Evolutionary conservation across 2,329 filamentous ascomycete species (phyloP).

Genomic region (Monascus ruber): DNA sequence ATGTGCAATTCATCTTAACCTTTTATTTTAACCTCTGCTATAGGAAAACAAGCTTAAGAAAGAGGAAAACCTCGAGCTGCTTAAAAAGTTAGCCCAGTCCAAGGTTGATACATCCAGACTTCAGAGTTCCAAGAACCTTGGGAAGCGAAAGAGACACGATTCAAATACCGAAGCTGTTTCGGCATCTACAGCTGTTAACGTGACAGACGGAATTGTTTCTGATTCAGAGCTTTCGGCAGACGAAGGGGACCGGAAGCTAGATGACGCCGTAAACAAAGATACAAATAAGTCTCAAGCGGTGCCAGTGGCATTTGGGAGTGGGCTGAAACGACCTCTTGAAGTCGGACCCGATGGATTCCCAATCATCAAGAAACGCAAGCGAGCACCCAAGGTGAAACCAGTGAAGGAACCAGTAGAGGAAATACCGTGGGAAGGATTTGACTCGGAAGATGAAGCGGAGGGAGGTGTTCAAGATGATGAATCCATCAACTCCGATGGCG

Average conservation of each 20-base stretch:
- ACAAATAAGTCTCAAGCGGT: conserved; percentile 31
- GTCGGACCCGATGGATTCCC: conserved; percentile 68
- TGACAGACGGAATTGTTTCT: conserved; percentile 12
- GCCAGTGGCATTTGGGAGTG: conserved; percentile 47
- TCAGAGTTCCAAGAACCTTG: conserved; percentile 65
- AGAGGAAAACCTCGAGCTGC: conserved; percentile 75
- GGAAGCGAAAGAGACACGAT: conserved; percentile 57
- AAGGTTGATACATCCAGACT: conserved; percentile 76
- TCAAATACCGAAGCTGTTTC: conserved; percentile 33
- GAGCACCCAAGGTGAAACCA: conserved; percentile 42
- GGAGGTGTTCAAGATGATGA: conserved; percentile 29
- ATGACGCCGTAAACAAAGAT: conserved; percentile 36
- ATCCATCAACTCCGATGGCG: conserved; percentile 8
- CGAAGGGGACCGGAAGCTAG: conserved; percentile 20
- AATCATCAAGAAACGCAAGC: conserved; percentile 71
- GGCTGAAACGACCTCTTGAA: conserved; percentile 78
- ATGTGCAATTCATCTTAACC: not conserved
- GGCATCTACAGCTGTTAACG: conserved; percentile 5
- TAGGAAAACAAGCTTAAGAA: conserved; percentile 84
- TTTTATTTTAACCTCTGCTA: not conserved
- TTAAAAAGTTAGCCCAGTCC: conserved; percentile 68
- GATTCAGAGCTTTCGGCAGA: conserved; percentile 21
- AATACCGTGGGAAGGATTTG: conserved; percentile 35
- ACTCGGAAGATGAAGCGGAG: conserved; percentile 30
- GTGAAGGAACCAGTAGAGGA: conserved; percentile 22